These are phyloP conservation scores for Nymphaea colorata DNA, from an alignment of 164 flowering plant species.

Conservation along the genomic window DNA sequence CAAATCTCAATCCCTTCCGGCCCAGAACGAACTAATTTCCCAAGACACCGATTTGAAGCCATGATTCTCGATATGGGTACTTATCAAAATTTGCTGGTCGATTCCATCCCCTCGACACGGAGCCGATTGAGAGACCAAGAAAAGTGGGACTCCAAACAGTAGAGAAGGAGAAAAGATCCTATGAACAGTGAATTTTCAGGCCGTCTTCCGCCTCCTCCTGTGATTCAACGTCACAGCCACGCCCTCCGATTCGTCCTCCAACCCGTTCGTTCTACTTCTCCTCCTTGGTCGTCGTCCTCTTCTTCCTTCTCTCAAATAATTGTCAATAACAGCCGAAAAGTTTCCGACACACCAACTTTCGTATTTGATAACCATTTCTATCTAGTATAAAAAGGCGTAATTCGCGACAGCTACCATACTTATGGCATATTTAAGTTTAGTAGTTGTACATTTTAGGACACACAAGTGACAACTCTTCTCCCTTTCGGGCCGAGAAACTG, in stretches of 20 bases:
- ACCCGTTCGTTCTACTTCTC: not conserved
- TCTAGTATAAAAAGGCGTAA: no score
- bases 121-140: not conserved
- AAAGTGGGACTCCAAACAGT: not conserved
- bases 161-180: not conserved
- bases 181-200: not conserved
- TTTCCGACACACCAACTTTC: not conserved
- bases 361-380: no score
- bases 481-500: no score
- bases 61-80: not conserved
- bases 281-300: no score
- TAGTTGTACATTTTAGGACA: no score
- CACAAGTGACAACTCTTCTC: no score
- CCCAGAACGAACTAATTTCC: not conserved
- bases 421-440: no score
- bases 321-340: not conserved
- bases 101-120: not conserved
- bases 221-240: not conserved
- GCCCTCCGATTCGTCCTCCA: not conserved
- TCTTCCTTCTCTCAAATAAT: not conserved
- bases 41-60: not conserved
- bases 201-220: not conserved
- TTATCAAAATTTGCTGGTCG: not conserved
- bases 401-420: no score
- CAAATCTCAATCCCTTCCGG: slow-evolving; percentile 10